These are phyloP conservation scores for Quercus variabilis DNA, from an alignment of 306 rosid genomes.

Conservation along the genomic window DNA sequence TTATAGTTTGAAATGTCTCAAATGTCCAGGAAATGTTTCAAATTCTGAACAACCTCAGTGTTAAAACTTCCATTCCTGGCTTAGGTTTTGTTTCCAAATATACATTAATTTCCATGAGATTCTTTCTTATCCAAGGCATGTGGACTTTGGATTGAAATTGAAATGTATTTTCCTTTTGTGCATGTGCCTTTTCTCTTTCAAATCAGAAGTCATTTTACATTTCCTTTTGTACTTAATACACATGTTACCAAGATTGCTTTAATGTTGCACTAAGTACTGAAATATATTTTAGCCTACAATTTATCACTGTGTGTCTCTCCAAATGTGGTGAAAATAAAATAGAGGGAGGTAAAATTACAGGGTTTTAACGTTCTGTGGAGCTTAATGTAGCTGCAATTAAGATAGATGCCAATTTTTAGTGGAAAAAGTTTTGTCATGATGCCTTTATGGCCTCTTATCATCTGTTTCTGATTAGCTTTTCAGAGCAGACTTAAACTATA, in stretches of 20 bases:
- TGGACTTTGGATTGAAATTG: not conserved
- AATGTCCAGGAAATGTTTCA: too few relatives aligned
- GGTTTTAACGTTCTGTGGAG: not conserved
- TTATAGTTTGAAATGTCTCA: not conserved
- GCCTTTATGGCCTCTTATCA: not conserved
- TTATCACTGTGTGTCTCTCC: not conserved
- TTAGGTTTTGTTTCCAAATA: too few relatives aligned
- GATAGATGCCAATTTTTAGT: not conserved
- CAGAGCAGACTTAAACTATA: not conserved
- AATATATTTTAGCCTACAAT: not conserved
- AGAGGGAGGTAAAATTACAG: not conserved
- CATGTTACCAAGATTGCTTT: not conserved
- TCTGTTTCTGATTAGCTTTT: not conserved
- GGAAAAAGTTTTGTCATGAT: not conserved
- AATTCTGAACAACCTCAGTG: too few relatives aligned
- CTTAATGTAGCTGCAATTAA: not conserved
- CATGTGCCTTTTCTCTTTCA: slow-evolving; percentile 1
- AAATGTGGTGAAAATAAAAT: not conserved
- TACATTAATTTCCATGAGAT: too few relatives aligned
- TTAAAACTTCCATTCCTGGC: too few relatives aligned
- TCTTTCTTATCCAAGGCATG: not conserved
- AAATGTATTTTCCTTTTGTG: not conserved
- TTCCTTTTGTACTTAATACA: not conserved
- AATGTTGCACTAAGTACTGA: slow-evolving; percentile 1
- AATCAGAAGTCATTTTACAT: slow-evolving; percentile 5